Evolutionary conservation across 2,329 filamentous ascomycete genomes (phyloP).

Genomic region (Didymella exigua): DNA sequence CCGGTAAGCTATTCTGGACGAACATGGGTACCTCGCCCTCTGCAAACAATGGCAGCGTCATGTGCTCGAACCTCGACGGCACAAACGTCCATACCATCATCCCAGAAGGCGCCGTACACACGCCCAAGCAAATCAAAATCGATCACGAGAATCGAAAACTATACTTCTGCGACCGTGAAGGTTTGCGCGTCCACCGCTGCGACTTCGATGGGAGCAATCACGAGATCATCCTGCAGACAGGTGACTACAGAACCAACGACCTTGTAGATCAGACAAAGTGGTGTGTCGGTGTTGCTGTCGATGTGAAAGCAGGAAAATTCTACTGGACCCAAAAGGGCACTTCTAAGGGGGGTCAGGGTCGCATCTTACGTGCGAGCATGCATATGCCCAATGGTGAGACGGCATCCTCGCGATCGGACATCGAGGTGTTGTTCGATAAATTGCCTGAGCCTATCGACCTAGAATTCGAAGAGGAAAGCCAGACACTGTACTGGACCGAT

Average conservation of each 20-base stretch:
- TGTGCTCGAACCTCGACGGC: constrained; percentile 57
- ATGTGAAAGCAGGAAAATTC: constrained; percentile 51
- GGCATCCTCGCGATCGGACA: constrained; percentile 22
- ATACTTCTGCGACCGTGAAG: constrained; percentile 54
- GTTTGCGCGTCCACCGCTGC: constrained; percentile 44
- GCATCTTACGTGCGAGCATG: constrained; percentile 59
- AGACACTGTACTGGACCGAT: constrained; percentile 65
- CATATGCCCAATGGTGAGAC: constrained; percentile 47
- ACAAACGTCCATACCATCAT: constrained; percentile 53
- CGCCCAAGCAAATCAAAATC: constrained; percentile 52
- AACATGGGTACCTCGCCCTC: constrained; percentile 26
- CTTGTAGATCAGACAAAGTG: constrained; percentile 47
- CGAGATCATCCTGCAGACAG: constrained; percentile 14
- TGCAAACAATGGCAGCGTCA: constrained; percentile 52
- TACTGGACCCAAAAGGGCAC: constrained; percentile 68
- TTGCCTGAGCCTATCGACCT: constrained; percentile 58
- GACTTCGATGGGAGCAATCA: constrained; percentile 19
- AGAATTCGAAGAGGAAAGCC: constrained; percentile 55
- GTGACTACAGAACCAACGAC: not conserved
- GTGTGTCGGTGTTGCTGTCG: constrained; percentile 63
- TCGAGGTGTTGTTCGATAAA: constrained; percentile 34
- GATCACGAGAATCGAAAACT: constrained; percentile 29
- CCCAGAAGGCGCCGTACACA: constrained; percentile 48
- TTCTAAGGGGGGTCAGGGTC: constrained; percentile 57
- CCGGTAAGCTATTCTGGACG: constrained; percentile 38